A percentile compares a stretch with the other conserved stretches of the same genome.
Conservation (phyloP, 768 basidiomycete species). For the Lactarius indigo region DNA sequence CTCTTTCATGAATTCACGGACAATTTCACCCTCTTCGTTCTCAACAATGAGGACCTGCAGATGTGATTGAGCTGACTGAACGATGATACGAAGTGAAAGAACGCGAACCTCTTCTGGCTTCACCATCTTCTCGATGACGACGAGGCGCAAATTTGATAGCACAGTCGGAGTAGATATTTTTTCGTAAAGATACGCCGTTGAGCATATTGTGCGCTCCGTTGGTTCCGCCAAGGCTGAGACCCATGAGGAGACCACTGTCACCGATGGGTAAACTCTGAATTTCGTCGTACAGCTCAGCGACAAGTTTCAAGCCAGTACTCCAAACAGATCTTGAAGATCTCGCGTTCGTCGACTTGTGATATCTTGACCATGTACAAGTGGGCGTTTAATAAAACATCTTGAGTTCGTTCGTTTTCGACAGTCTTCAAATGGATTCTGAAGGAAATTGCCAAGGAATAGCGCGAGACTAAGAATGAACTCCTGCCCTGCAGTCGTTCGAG, state of each 20-base stretch:
- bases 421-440: constrained; percentile 88
- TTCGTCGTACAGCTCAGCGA: constrained; percentile 96
- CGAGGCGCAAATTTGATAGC: constrained; percentile 86
- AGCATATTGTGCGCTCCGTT: constrained; percentile 63
- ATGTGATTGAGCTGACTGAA: constrained; percentile 2
- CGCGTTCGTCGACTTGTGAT: constrained; percentile 95
- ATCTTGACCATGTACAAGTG: constrained; percentile 99
- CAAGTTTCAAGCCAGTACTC: constrained; percentile 98
- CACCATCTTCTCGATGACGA: constrained; percentile 98
- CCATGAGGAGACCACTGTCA: constrained; percentile 84
- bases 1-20: constrained; percentile 99
- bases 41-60: constrained; percentile 92
- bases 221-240: constrained; percentile 74
- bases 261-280: constrained; percentile 89
- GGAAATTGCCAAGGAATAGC: constrained; percentile 96
- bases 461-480: constrained; percentile 96
- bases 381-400: constrained; percentile 91
- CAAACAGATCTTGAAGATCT: constrained; percentile 98
- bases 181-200: constrained; percentile 75
- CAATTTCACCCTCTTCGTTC: constrained; percentile 99
- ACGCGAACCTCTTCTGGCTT: constrained; percentile 91
- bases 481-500: constrained; percentile 88
- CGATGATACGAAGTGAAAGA: constrained; percentile 10
- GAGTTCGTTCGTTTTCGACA: constrained; percentile 89
- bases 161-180: constrained; percentile 97